Percentiles rank a stretch among this genome's conserved stretches.
phyloP scores from a whole-genome alignment of 768 basidiomycete species.

The Termitomyces sp. region DNA sequence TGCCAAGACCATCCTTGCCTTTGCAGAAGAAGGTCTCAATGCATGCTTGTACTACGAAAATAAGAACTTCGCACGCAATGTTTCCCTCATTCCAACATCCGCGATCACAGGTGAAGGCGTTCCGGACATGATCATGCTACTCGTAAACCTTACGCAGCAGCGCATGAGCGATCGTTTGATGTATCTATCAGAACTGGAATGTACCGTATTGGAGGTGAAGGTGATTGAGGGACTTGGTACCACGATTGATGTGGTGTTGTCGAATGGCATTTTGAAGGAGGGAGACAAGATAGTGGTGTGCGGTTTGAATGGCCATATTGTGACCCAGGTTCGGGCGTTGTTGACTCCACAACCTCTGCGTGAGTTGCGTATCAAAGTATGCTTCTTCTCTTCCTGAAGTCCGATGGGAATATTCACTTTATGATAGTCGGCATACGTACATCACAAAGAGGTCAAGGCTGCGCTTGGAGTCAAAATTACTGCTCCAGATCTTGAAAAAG shows the following conservation, averaged over 20 bases:
- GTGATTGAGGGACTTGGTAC: slow-evolving; percentile 97
- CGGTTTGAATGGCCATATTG: slow-evolving; percentile 95
- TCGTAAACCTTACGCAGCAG: slow-evolving; percentile 95
- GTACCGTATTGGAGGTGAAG: slow-evolving; percentile 98
- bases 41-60: slow-evolving; percentile 96
- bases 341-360: slow-evolving; percentile 95
- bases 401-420: slow-evolving; percentile 7
- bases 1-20: slow-evolving; percentile 80
- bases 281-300: slow-evolving; percentile 94
- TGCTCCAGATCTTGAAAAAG: slow-evolving; percentile 94
- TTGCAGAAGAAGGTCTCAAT: slow-evolving; percentile 98
- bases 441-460: slow-evolving; percentile 96
- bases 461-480: slow-evolving; percentile 94
- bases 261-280: slow-evolving; percentile 89
- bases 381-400: slow-evolving; percentile 9
- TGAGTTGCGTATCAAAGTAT: slow-evolving; percentile 91
- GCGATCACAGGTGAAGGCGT: slow-evolving; percentile 98
- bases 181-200: slow-evolving; percentile 97
- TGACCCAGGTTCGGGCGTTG: slow-evolving; percentile 89
- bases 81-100: slow-evolving; percentile 96
- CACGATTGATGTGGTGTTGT: slow-evolving; percentile 94
- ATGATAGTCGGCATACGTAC: slow-evolving; percentile 85
- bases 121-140: slow-evolving; percentile 98
- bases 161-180: slow-evolving; percentile 96
- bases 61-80: slow-evolving; percentile 89